A percentile compares a stretch with the other conserved stretches of the same genome.
Conservation (phyloP, 495 filamentous ascomycete species). For the Saxophila tyrrhenica region DNA sequence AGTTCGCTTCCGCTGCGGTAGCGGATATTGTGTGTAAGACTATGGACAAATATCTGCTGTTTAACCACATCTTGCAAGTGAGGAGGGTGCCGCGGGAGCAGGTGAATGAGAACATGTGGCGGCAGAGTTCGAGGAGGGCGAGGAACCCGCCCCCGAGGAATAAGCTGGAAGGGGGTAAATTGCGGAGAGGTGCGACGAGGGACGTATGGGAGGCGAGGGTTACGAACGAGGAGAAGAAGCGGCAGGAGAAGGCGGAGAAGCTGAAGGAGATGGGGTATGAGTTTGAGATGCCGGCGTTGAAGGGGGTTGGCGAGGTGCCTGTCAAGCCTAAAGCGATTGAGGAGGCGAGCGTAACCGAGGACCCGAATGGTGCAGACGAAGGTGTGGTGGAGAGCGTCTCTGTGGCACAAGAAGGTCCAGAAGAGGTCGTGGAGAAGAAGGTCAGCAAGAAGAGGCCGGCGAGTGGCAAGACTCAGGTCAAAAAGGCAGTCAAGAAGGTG, state of each 20-base stretch:
- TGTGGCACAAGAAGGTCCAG: slow-evolving; percentile 1
- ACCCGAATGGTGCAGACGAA: slow-evolving; percentile 27
- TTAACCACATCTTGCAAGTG: slow-evolving; percentile 82
- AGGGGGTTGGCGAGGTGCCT: slow-evolving; percentile 48
- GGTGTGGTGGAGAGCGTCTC: slow-evolving; percentile 1
- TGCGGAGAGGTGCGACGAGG: slow-evolving; percentile 57
- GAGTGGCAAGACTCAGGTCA: slow-evolving; percentile 6
- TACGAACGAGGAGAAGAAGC: slow-evolving; percentile 54
- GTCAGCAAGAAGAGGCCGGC: slow-evolving; percentile 28
- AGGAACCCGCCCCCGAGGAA: slow-evolving; percentile 84
- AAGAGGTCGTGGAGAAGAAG: slow-evolving; percentile 3
- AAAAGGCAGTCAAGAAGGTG: slow-evolving; percentile 20
- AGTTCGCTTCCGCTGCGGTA: slow-evolving; percentile 67
- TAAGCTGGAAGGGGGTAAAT: slow-evolving; percentile 60
- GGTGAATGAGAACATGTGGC: slow-evolving; percentile 69
- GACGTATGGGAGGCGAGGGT: slow-evolving; percentile 67
- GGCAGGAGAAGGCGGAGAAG: slow-evolving; percentile 56
- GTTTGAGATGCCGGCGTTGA: slow-evolving; percentile 62
- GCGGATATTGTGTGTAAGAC: slow-evolving; percentile 83
- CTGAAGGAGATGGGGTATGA: slow-evolving; percentile 77
- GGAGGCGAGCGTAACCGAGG: slow-evolving; percentile 18
- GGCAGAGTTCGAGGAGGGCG: slow-evolving; percentile 65
- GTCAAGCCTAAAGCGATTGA: slow-evolving; percentile 27
- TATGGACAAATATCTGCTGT: slow-evolving; percentile 96
- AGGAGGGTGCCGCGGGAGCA: slow-evolving; percentile 63